Percentiles rank a stretch among this genome's conserved stretches.
These are phyloP conservation scores for Silene conica DNA, from an alignment of 148 eudicot species.

Conservation along the genomic window DNA sequence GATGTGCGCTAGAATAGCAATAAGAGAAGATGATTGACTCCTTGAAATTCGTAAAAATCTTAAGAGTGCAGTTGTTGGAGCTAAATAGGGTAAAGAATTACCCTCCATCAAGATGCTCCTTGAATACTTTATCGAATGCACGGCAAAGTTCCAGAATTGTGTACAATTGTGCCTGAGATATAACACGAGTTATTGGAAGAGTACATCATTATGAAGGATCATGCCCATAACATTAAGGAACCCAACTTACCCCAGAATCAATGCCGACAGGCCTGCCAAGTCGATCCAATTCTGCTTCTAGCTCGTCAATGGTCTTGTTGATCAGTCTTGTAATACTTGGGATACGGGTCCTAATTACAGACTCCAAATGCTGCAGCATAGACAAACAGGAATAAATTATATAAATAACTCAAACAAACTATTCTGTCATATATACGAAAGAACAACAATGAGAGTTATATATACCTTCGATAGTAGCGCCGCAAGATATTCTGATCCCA, in stretches of 20 bases:
- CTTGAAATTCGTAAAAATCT: not conserved
- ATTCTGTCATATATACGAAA: not conserved
- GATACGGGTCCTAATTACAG: constrained; percentile 81
- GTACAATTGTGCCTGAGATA: constrained; percentile 7
- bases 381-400: not conserved
- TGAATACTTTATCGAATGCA: not conserved
- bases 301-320: constrained; percentile 94
- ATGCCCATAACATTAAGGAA: not conserved
- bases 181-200: not conserved
- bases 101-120: constrained; percentile 11
- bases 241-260: constrained; percentile 85
- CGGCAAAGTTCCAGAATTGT: not conserved
- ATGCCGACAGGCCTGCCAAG: constrained; percentile 88
- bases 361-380: constrained; percentile 71
- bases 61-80: not conserved
- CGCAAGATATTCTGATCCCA: constrained; percentile 96
- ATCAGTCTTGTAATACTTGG: constrained; percentile 92
- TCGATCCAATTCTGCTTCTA: constrained; percentile 94
- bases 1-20: not conserved
- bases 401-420: not conserved
- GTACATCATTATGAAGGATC: not conserved
- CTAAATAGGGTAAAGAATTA: not conserved
- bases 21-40: not conserved
- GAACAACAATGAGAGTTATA: not conserved
- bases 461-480: constrained; percentile 71